Percentiles rank a stretch among this genome's conserved stretches.
phyloP scores from a whole-genome alignment of 1,284 basidiomycete species.

The Apiotrichum siamense region DNA sequence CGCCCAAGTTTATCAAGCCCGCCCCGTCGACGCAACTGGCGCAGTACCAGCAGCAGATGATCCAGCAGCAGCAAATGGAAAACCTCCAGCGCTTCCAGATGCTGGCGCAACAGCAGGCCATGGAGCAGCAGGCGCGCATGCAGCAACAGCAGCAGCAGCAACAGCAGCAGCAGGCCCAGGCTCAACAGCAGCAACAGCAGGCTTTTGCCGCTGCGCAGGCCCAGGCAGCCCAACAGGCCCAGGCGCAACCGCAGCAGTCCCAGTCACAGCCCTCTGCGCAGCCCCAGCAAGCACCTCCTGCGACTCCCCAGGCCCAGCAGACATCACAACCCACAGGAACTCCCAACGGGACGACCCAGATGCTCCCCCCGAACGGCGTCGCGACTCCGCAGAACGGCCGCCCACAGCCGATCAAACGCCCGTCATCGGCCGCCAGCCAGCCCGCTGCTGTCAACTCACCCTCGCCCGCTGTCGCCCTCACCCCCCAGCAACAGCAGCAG shows the following conservation, averaged over 20 bases:
- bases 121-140: constrained; percentile 22
- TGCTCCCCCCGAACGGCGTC: constrained; percentile 13
- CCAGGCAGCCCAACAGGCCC: constrained; percentile 7
- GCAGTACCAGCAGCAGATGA: constrained; percentile 25
- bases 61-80: constrained; percentile 39
- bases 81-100: constrained; percentile 37
- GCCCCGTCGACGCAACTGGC: constrained; percentile 28
- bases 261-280: not conserved
- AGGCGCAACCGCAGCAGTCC: constrained; percentile 8
- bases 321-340: constrained; percentile 3
- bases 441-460: not conserved
- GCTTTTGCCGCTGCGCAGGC: constrained; percentile 6
- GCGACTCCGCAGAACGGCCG: constrained; percentile 1
- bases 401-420: constrained; percentile 3
- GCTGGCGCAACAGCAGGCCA: constrained; percentile 35
- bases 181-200: no score
- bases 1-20: constrained; percentile 41
- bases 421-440: constrained; percentile 1
- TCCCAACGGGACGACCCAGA: constrained; percentile 11
- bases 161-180: constrained; percentile 3
- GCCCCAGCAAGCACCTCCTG: no score
- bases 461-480: constrained; percentile 13
- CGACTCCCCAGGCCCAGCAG: not conserved
- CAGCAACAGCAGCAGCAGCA: constrained; percentile 29
- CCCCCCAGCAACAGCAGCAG: constrained; percentile 14